These are phyloP conservation scores for Moricandia moricandioides DNA, from an alignment of 345 rosid species.

Conservation along the genomic window DNA sequence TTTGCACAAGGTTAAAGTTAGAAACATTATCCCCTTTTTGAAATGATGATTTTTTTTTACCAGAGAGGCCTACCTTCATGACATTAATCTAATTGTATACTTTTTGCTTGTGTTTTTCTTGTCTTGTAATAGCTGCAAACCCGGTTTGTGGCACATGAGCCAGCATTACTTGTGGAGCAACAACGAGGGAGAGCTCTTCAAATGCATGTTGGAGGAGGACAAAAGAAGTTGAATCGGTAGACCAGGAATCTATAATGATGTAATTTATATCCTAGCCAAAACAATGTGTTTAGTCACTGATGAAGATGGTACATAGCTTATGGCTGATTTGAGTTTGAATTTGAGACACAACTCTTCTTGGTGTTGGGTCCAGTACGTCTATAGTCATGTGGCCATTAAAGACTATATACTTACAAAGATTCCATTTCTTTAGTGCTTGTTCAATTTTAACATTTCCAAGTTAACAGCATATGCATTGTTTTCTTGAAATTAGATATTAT, in stretches of 20 bases:
- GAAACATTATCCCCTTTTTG: not conserved
- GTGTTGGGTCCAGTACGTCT: not conserved
- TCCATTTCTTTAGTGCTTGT: not conserved
- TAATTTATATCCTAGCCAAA: not conserved
- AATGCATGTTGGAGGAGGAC: not conserved
- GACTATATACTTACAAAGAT: not conserved
- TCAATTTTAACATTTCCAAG: not conserved
- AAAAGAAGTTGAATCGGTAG: not conserved
- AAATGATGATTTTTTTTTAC: not conserved
- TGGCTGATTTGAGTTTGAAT: not conserved
- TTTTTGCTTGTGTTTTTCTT: conserved; percentile 12
- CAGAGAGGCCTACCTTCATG: not conserved
- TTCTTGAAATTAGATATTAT: not conserved
- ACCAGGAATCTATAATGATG: not conserved
- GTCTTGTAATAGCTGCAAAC: not conserved
- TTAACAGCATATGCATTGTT: not conserved
- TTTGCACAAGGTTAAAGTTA: conserved; percentile 20
- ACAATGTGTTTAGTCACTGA: not conserved
- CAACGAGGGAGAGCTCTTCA: not conserved
- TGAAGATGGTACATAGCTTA: not conserved
- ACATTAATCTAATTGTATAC: not conserved
- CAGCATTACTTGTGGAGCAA: not conserved
- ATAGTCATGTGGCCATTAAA: conserved; percentile 7
- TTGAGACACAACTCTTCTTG: not conserved
- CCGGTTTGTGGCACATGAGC: not conserved